A percentile compares a stretch with the other conserved stretches of the same genome.
phyloP scores from a whole-genome alignment of 139 green algal genomes.

The Zygnema cylindricum region DNA sequence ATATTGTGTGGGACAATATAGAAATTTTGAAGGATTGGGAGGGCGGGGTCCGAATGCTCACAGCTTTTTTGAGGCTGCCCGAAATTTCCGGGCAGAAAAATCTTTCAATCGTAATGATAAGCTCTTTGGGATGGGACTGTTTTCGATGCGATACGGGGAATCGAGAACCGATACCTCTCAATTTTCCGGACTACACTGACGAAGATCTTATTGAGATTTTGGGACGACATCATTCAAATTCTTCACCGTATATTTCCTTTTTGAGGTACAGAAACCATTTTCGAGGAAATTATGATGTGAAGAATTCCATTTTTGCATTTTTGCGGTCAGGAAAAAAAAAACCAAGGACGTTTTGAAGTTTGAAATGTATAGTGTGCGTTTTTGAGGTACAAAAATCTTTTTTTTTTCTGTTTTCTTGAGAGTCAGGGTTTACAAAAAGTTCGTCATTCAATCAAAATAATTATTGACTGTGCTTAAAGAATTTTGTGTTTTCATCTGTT shows the following conservation, averaged over 20 bases:
- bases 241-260: conserved; percentile 18
- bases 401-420: too few relatives aligned
- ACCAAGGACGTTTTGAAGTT: too few relatives aligned
- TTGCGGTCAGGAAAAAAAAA: too few relatives aligned
- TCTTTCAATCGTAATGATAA: conserved; percentile 28
- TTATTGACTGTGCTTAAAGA: too few relatives aligned
- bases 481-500: too few relatives aligned
- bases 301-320: too few relatives aligned
- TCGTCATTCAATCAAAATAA: too few relatives aligned
- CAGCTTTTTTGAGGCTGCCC: conserved; percentile 34
- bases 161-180: conserved; percentile 15
- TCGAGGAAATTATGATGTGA: too few relatives aligned
- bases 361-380: too few relatives aligned
- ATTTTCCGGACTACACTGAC: conserved; percentile 44
- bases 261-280: too few relatives aligned
- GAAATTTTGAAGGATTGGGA: conserved; percentile 25
- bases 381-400: too few relatives aligned
- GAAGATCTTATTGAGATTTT: conserved; percentile 36
- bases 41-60: neutral
- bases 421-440: too few relatives aligned
- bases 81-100: conserved; percentile 30
- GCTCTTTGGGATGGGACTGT: conserved; percentile 24
- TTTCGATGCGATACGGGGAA: conserved; percentile 24
- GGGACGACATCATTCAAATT: neutral
- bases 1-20: conserved; percentile 44